A percentile compares a stretch with the other conserved stretches of the same genome.
These are phyloP conservation scores for Penicillium crustosum DNA, from an alignment of 2,329 filamentous ascomycete genomes.

Conservation along the genomic window DNA sequence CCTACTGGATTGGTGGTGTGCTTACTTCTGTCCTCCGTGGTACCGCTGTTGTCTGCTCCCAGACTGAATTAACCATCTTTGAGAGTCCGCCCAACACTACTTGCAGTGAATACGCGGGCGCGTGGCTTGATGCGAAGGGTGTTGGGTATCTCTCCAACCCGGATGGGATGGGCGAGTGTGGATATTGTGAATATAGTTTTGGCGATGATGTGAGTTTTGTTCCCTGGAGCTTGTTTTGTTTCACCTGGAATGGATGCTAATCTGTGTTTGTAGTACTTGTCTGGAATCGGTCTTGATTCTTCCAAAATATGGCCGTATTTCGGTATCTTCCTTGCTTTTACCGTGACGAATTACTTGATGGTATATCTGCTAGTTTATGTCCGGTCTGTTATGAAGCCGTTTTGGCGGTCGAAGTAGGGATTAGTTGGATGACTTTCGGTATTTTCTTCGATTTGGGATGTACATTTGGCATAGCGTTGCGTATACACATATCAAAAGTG, in stretches of 20 bases:
- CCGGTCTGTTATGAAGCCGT: conserved; percentile 33
- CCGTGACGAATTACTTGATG: conserved; percentile 37
- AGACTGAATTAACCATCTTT: conserved; percentile 68
- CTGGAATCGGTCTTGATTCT: conserved; percentile 30
- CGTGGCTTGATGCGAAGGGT: conserved; percentile 66
- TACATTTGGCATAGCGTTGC: background rate
- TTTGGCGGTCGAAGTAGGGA: conserved; percentile 23
- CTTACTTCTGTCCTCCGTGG: conserved; percentile 72
- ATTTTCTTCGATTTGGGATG: background rate
- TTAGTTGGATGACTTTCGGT: conserved; percentile 11
- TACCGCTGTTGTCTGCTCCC: conserved; percentile 60
- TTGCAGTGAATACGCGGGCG: conserved; percentile 71
- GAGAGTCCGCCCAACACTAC: conserved; percentile 62
- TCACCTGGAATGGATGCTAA: conserved; percentile 3
- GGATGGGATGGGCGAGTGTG: conserved; percentile 63
- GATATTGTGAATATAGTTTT: conserved; percentile 72
- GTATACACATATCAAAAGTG: background rate
- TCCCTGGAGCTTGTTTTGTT: background rate
- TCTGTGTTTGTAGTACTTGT: conserved; percentile 27
- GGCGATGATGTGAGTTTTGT: conserved; percentile 35
- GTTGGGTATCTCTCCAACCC: conserved; percentile 67
- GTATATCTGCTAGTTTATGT: conserved; percentile 37
- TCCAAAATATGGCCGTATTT: conserved; percentile 39
- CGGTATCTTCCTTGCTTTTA: conserved; percentile 37
- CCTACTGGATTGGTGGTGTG: conserved; percentile 76